Conservation (phyloP, 352 stramenopile species). For the Phytophthora capsici region DNA sequence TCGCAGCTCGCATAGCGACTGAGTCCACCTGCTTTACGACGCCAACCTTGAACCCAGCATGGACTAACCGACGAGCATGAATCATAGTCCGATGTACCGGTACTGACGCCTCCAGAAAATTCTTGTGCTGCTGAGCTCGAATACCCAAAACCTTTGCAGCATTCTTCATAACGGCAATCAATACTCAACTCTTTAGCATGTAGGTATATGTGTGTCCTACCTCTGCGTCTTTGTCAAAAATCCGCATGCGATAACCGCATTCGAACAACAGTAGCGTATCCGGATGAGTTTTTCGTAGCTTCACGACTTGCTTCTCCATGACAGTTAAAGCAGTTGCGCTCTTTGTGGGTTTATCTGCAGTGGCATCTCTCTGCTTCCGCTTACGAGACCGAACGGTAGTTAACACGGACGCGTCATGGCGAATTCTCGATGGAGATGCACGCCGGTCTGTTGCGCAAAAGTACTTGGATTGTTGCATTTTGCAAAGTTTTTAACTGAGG, state of each 20-base stretch:
- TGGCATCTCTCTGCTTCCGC: slow-evolving; percentile 19
- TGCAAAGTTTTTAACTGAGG: background rate
- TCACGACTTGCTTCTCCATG: slow-evolving; percentile 80
- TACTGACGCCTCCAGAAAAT: slow-evolving; percentile 60
- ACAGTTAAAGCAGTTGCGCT: slow-evolving; percentile 45
- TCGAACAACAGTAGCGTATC: slow-evolving; percentile 76
- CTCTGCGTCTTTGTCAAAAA: slow-evolving; percentile 80
- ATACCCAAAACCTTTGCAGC: slow-evolving; percentile 49
- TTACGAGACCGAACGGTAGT: slow-evolving; percentile 16
- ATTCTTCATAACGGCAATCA: slow-evolving; percentile 17
- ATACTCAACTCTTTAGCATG: too few relatives aligned
- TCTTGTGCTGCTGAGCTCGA: slow-evolving; percentile 36
- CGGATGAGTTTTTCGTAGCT: slow-evolving; percentile 44
- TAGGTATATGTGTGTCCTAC: slow-evolving; percentile 11
- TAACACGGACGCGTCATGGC: slow-evolving; percentile 7
- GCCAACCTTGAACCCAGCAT: slow-evolving; percentile 61
- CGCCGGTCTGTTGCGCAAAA: background rate
- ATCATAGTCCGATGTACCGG: slow-evolving; percentile 48
- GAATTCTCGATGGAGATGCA: background rate
- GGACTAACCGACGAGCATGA: slow-evolving; percentile 53
- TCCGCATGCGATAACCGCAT: slow-evolving; percentile 82
- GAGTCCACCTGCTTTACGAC: slow-evolving; percentile 76
- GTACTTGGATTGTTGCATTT: slow-evolving; percentile 8
- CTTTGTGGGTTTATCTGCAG: background rate
- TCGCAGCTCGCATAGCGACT: slow-evolving; percentile 20